Evolutionary conservation across 163 green algal species (phyloP), one percentile per base, ranked within the genome.

Genomic region (Volvox carteri): DNA sequence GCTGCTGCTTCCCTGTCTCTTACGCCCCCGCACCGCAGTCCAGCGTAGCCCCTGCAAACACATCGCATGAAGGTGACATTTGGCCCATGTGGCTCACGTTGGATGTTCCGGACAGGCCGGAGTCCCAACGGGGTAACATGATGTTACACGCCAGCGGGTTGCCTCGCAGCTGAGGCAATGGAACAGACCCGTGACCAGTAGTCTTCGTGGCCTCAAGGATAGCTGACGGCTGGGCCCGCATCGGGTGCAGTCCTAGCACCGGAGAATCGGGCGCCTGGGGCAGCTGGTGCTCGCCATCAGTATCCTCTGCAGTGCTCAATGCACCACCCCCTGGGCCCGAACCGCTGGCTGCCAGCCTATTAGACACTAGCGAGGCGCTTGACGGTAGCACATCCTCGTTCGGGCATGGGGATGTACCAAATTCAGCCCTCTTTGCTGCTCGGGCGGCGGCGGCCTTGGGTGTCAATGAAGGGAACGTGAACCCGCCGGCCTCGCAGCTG

Each of bases 11-110:
- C 7, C 54, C 54, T 65, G 19, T 11, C 60, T 37, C n/a, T 72
- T 28, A 72, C 60, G 60, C n/a, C 23, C 37, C 60, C 58, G 6
- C 11, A 30, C 58, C n/a, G 6, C 14, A 12, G 6, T 68, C 58
- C 28, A 72, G n/a, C 60, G 23, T 23, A 48, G 5, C 9, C 33
- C 65, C 65, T 30, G 23, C 33, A 50, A 84, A 84, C n/a, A 84
- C 75, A 30, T 30, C 68, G 30, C 75, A 84, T 21, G 75, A 85
- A 1, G 77, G 54, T 23, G 77, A 85, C 54, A 74, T n/a, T 39
- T 74, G 77, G 4, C 52, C 77, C 77, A 85, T 37, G 21, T 74
- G 52, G 56, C 77, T 85, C n/a, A 62, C 77, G 21, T 54, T 74
- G 54, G 54, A 42, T 19, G 54, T 41, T 11, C 54, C 54, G 0